Conservation (phyloP, 2,329 filamentous ascomycete genomes). For the Emmonsiellopsis sp. region DNA sequence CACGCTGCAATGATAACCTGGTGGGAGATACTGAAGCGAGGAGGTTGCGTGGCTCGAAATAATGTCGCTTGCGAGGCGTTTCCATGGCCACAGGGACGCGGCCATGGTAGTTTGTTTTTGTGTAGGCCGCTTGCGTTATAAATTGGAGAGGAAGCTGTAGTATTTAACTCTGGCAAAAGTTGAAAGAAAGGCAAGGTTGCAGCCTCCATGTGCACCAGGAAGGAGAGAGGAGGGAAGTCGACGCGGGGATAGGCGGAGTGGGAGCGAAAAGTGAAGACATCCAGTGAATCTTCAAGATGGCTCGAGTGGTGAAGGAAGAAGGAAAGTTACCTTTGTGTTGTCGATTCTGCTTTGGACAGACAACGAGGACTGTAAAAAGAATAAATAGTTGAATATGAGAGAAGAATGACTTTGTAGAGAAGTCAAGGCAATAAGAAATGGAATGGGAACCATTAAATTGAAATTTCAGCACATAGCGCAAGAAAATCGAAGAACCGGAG, state of each 20-base stretch:
- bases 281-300: not conserved
- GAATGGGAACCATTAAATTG: not conserved
- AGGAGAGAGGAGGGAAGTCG: no score
- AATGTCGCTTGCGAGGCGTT: not conserved
- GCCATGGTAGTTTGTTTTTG: no score
- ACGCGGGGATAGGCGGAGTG: not conserved
- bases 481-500: not conserved
- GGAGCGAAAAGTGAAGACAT: not conserved
- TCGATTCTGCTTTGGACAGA: not conserved
- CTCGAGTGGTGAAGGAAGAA: not conserved
- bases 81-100: constrained; percentile 1
- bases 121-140: no score
- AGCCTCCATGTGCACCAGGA: no score
- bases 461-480: not conserved
- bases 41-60: constrained; percentile 4
- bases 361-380: not conserved
- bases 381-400: not conserved
- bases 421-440: not conserved
- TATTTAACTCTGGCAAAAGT: no score
- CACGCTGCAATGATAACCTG: constrained; percentile 4
- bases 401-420: not conserved
- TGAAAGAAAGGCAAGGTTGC: no score
- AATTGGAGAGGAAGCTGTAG: no score
- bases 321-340: constrained; percentile 1
- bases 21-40: constrained; percentile 6